phyloP scores from a whole-genome alignment of 2,329 filamentous ascomycete species.

The Talaromyces albobiverticillius region DNA sequence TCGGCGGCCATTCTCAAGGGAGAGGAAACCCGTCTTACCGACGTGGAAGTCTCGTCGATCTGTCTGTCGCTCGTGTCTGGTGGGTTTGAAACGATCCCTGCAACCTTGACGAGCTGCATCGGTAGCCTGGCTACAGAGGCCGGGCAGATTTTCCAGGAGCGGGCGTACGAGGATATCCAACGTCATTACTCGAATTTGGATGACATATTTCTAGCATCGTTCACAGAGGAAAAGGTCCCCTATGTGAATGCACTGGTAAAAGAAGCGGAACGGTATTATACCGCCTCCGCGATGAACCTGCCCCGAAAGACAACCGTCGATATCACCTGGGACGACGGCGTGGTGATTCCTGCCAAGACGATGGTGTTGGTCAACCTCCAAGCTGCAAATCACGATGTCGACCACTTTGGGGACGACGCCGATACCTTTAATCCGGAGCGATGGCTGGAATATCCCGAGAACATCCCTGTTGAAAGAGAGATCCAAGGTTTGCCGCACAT shows the following conservation, averaged over 20 bases:
- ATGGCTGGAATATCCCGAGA: conserved; percentile 50
- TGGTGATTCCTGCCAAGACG: conserved; percentile 66
- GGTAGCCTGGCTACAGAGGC: too few species aligned
- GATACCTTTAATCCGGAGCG: conserved; percentile 62
- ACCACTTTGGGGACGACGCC: conserved; percentile 58
- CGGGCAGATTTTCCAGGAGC: too few species aligned
- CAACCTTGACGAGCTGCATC: conserved; percentile 68
- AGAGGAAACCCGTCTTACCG: conserved; percentile 62
- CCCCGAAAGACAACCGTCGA: conserved; percentile 66
- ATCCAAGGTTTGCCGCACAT: conserved; percentile 52
- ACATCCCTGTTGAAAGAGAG: conserved; percentile 44
- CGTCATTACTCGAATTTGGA: conserved; percentile 55
- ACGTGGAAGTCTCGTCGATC: conserved; percentile 69
- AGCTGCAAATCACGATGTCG: conserved; percentile 62
- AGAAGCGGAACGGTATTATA: conserved; percentile 71
- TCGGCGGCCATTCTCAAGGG: conserved; percentile 64
- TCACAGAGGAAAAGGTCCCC: conserved; percentile 66
- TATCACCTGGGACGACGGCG: conserved; percentile 63
- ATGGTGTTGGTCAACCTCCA: conserved; percentile 75
- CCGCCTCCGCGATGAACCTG: conserved; percentile 69
- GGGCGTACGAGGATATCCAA: conserved; percentile 64
- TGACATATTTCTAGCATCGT: conserved; percentile 57
- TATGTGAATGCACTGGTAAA: conserved; percentile 73
- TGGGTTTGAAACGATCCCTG: conserved; percentile 72
- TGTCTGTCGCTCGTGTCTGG: conserved; percentile 73